A percentile compares a stretch with the other conserved stretches of the same genome.
Evolutionary conservation across 192 early-diverging fungal genomes (phyloP).

Genomic region (Lobosporangium transversale): DNA sequence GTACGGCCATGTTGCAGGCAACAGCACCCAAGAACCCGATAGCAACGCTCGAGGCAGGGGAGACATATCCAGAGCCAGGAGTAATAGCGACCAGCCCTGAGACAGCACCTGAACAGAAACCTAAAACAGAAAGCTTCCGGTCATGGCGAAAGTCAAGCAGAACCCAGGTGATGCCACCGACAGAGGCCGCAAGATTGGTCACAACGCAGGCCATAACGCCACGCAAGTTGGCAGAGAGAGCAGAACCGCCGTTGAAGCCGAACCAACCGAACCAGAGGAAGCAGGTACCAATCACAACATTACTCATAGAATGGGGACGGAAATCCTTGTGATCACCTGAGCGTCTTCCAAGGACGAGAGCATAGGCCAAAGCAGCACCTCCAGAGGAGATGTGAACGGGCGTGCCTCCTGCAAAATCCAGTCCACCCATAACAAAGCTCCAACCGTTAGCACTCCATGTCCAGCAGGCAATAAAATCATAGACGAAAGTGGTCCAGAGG

Average conservation of each 20-base stretch:
- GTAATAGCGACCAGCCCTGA: slow-evolving; percentile 94
- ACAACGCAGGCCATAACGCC: slow-evolving; percentile 89
- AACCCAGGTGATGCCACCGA: slow-evolving; percentile 88
- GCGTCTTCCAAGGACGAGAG: slow-evolving; percentile 86
- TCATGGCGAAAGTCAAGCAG: slow-evolving; percentile 81
- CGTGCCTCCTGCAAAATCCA: slow-evolving; percentile 97
- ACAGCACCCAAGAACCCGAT: slow-evolving; percentile 81
- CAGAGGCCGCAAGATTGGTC: slow-evolving; percentile 87
- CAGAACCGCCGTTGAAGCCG: slow-evolving; percentile 95
- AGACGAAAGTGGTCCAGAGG: slow-evolving; percentile 94
- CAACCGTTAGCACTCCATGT: slow-evolving; percentile 91
- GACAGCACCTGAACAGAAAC: slow-evolving; percentile 94
- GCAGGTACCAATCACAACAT: slow-evolving; percentile 89
- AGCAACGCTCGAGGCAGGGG: slow-evolving; percentile 81
- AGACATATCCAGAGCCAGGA: slow-evolving; percentile 89
- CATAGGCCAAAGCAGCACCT: slow-evolving; percentile 88
- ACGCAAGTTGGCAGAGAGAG: slow-evolving; percentile 81
- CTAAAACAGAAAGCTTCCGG: slow-evolving; percentile 88
- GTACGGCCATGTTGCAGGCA: slow-evolving; percentile 84
- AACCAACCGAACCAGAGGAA: slow-evolving; percentile 98
- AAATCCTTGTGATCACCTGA: slow-evolving; percentile 76
- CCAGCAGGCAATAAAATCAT: slow-evolving; percentile 94
- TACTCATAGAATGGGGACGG: slow-evolving; percentile 91
- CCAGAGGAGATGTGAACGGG: slow-evolving; percentile 95
- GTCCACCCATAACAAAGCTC: slow-evolving; percentile 80